Evolutionary conservation across 257 asterid species (phyloP).

Genomic region (Ballota nigra): DNA sequence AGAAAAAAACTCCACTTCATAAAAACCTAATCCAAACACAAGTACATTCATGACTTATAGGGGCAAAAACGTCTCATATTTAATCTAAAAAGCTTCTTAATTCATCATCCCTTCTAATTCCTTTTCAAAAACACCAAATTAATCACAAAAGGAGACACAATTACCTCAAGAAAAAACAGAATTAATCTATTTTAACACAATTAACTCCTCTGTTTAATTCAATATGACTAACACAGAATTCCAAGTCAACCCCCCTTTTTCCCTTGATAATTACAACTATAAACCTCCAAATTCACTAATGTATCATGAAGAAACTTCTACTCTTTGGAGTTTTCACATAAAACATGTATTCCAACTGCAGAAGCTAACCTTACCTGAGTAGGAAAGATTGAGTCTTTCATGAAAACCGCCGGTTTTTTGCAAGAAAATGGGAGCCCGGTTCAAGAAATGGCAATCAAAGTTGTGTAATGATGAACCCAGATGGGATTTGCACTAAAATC

Average conservation of each 20-base stretch:
- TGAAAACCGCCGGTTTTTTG: background rate
- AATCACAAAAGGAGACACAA: background rate
- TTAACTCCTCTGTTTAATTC: slow-evolving; percentile 5
- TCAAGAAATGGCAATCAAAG: slow-evolving; percentile 14
- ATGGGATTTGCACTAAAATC: background rate
- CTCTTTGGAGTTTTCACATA: background rate
- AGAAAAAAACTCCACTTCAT: too few relatives aligned
- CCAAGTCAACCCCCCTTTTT: slow-evolving; percentile 31
- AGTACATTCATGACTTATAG: background rate
- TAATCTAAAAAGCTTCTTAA: background rate
- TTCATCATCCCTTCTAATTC: slow-evolving; percentile 1
- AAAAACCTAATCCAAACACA: background rate
- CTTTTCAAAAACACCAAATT: slow-evolving; percentile 6
- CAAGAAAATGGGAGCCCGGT: slow-evolving; percentile 20
- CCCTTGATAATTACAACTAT: slow-evolving; percentile 15
- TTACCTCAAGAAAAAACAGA: slow-evolving; percentile 4
- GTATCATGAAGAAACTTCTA: background rate
- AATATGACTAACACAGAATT: background rate
- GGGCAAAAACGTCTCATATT: background rate
- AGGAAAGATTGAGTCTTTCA: slow-evolving; percentile 17
- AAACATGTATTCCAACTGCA: background rate
- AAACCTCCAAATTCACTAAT: slow-evolving; percentile 13
- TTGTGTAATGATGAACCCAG: background rate
- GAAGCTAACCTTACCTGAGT: slow-evolving; percentile 11
- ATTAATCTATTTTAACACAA: slow-evolving; percentile 1